phyloP scores from a whole-genome alignment of 352 stramenopile genomes.

The Globisporangium carolinianum region DNA sequence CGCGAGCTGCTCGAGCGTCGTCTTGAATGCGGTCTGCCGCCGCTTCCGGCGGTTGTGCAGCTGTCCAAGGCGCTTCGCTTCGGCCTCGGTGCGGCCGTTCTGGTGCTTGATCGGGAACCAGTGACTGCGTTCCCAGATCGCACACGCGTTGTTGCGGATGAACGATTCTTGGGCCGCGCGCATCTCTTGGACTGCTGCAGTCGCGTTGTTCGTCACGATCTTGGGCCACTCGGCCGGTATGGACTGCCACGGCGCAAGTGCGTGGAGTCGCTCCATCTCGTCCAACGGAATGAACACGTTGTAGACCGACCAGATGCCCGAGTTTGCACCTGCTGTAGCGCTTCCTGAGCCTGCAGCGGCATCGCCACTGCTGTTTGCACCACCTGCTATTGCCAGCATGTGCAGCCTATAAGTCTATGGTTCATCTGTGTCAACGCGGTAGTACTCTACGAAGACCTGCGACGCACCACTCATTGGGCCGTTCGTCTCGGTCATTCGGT shows the following conservation, averaged over 20 bases:
- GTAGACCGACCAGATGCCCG: constrained; percentile 6
- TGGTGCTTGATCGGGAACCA: constrained; percentile 49
- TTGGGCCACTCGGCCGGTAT: constrained; percentile 17
- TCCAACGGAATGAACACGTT: constrained; percentile 16
- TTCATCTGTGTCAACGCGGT: too few relatives aligned
- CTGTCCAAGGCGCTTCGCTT: constrained; percentile 20
- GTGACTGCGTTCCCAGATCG: constrained; percentile 41
- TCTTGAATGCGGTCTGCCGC: constrained; percentile 29
- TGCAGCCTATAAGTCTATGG: too few relatives aligned
- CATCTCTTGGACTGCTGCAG: constrained; percentile 14
- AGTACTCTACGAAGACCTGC: too few relatives aligned
- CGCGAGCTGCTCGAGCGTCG: constrained; percentile 20
- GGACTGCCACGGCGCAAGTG: constrained; percentile 10
- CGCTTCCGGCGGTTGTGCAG: constrained; percentile 37
- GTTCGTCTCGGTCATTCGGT: neutral
- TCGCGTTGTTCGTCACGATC: constrained; percentile 14
- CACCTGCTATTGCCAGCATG: neutral
- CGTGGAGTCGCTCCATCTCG: constrained; percentile 14
- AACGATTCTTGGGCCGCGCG: constrained; percentile 23
- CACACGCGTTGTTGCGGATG: constrained; percentile 22
- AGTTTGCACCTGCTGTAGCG: neutral
- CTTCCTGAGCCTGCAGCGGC: neutral
- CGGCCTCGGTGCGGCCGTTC: constrained; percentile 21
- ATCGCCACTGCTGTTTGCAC: neutral
- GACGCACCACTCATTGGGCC: neutral